Evolutionary conservation across 345 rosid species (phyloP), one percentile per base, ranked within the genome.

Genomic region (Eucalyptus sp.): DNA sequence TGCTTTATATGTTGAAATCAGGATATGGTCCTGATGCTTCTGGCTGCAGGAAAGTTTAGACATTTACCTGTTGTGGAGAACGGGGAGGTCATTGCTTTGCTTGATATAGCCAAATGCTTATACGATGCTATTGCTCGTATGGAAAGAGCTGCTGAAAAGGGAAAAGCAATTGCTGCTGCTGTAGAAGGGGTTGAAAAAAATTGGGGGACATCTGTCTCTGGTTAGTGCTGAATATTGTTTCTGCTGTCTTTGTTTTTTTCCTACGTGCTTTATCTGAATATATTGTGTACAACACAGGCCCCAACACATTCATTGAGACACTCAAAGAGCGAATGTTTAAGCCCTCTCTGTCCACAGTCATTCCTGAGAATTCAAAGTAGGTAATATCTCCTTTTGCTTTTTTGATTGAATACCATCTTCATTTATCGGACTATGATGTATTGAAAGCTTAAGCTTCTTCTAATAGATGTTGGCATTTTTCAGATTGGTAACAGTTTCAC

Each of bases 71-170:
- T 98, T 90, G 99, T 98, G 81, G 99, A 98, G 92, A 98, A 96
- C 89, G 99, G 99, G 37, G 99, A 96, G 93, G 99, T 98, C 64
- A 95, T 98, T 93, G 99, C 99, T 87, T 92, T 98, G 88, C 95
- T 98, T 51, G 99, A 98, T 88, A 98, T 97, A 92, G 98, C 99
- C 13, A 98, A 98, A 93, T 98, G 99, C 93, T 90, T 98, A 86
- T 96, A 97, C 86, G 99, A 98, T 93, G 99, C 99, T 37, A 98
- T 98, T 92, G 99, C 99, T 89, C 99, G 99, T 71, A 91, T 98
- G 99, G 99, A 98, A 93, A 98, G 99, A 92, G 98, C 98, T 49
- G 98, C 98, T 92, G 99, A 98, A 92, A 98, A 98, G 90, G 99
- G 99, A 88, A 98, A 98, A 88, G 99, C 99, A 56, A 96, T 98